These are phyloP conservation scores for Diaporthe ilicicola DNA, from an alignment of 2,329 filamentous ascomycete genomes.

Conservation along the genomic window DNA sequence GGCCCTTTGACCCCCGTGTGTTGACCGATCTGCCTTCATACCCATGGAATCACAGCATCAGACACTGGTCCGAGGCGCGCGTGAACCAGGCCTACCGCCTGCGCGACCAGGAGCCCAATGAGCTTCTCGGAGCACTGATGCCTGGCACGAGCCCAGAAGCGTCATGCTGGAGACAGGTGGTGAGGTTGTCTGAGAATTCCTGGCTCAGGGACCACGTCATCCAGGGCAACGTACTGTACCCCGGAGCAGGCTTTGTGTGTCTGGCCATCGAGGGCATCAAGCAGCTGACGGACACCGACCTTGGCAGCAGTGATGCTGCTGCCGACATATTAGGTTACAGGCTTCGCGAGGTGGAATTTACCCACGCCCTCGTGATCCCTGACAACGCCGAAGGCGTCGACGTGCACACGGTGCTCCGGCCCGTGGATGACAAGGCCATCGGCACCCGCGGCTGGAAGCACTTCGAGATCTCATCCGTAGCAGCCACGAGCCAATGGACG, in stretches of 20 bases:
- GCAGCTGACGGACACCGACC: background rate
- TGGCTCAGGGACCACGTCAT: constrained; percentile 4
- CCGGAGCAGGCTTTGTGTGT: background rate
- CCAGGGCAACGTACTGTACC: background rate
- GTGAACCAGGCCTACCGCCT: constrained; percentile 44
- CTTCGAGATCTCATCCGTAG: background rate
- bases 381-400: constrained; percentile 9
- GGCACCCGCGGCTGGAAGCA: background rate
- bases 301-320: background rate
- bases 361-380: background rate
- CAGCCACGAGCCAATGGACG: background rate
- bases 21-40: constrained; percentile 52
- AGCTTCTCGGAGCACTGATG: constrained; percentile 47
- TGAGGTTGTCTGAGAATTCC: constrained; percentile 33
- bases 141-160: constrained; percentile 41
- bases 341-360: constrained; percentile 5
- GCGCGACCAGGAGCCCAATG: constrained; percentile 45
- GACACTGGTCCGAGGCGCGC: constrained; percentile 49
- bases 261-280: background rate
- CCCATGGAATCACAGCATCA: constrained; percentile 54
- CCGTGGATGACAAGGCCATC: background rate
- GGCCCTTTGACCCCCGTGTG: background rate
- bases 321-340: background rate
- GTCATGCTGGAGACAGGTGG: constrained; percentile 45
- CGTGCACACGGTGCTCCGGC: background rate